Conservation (phyloP, 768 basidiomycete species). For the Russula lepida region DNA sequence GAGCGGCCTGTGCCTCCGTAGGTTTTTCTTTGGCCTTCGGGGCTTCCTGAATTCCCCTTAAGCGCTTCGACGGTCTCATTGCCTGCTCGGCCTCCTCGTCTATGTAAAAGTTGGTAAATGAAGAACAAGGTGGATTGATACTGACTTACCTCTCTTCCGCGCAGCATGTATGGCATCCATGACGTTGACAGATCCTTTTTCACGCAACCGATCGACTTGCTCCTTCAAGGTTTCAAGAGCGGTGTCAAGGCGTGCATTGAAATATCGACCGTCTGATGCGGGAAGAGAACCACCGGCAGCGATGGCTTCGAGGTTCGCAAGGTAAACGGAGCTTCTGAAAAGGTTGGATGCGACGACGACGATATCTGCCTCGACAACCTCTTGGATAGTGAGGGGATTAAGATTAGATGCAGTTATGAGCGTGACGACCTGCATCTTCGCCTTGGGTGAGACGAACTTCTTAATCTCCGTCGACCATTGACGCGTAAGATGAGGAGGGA, state of each 20-base stretch:
- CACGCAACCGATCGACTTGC: constrained; percentile 63
- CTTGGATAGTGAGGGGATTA: constrained; percentile 63
- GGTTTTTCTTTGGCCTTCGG: neutral
- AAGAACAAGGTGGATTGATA: neutral
- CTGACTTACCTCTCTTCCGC: constrained; percentile 47
- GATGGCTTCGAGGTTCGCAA: constrained; percentile 65
- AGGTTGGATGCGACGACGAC: constrained; percentile 79
- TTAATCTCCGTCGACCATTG: constrained; percentile 85
- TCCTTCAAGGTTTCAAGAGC: constrained; percentile 45
- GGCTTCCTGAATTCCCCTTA: constrained; percentile 46
- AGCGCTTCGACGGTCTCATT: constrained; percentile 48
- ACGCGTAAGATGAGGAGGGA: constrained; percentile 81
- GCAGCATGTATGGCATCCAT: constrained; percentile 56
- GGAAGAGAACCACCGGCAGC: constrained; percentile 64
- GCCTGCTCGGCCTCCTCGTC: constrained; percentile 46
- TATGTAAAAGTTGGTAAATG: constrained; percentile 24
- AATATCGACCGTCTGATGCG: constrained; percentile 71
- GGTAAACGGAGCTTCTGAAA: constrained; percentile 71
- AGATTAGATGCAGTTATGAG: constrained; percentile 63
- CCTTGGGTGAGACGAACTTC: constrained; percentile 59
- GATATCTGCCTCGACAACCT: constrained; percentile 75
- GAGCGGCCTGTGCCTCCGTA: neutral
- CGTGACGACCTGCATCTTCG: constrained; percentile 51
- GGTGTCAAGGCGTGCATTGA: constrained; percentile 71
- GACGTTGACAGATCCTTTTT: constrained; percentile 55